phyloP scores from a whole-genome alignment of 1,139 yeast genomes.

The Saccharomycopsis hybrid region DNA sequence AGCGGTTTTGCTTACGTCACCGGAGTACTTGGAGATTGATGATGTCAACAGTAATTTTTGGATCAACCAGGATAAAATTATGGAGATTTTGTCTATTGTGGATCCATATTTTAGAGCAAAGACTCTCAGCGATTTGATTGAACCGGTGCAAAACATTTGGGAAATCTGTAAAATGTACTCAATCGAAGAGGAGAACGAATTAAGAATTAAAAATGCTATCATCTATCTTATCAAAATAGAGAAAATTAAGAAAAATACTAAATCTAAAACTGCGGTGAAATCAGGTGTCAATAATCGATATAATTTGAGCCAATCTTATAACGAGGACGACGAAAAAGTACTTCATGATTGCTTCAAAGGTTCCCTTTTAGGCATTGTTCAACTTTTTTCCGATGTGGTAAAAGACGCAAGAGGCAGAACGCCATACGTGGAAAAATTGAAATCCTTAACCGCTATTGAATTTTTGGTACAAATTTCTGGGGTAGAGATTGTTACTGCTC shows the following conservation, averaged over 20 bases:
- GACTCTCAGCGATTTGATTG: slow-evolving; percentile 39
- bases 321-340: slow-evolving; percentile 24
- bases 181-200: slow-evolving; percentile 23
- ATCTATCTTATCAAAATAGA: slow-evolving; percentile 24
- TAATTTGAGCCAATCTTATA: slow-evolving; percentile 4
- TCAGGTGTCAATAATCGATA: neutral
- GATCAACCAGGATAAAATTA: slow-evolving; percentile 45
- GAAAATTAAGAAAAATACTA: slow-evolving; percentile 21
- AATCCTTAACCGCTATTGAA: slow-evolving; percentile 68
- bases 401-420: slow-evolving; percentile 67
- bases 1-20: slow-evolving; percentile 37
- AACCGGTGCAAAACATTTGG: slow-evolving; percentile 28
- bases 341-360: slow-evolving; percentile 38
- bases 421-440: slow-evolving; percentile 65
- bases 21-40: slow-evolving; percentile 28
- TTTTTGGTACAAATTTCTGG: slow-evolving; percentile 60
- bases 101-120: slow-evolving; percentile 37
- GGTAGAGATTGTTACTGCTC: slow-evolving; percentile 59
- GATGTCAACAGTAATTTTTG: slow-evolving; percentile 24
- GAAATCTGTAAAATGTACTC: slow-evolving; percentile 27
- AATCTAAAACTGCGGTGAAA: neutral
- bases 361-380: slow-evolving; percentile 72
- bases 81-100: slow-evolving; percentile 48
- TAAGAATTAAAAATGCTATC: slow-evolving; percentile 16
- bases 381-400: slow-evolving; percentile 70